Conservation (phyloP, 768 basidiomycete genomes). For the Mrakia hoshinonis region DNA sequence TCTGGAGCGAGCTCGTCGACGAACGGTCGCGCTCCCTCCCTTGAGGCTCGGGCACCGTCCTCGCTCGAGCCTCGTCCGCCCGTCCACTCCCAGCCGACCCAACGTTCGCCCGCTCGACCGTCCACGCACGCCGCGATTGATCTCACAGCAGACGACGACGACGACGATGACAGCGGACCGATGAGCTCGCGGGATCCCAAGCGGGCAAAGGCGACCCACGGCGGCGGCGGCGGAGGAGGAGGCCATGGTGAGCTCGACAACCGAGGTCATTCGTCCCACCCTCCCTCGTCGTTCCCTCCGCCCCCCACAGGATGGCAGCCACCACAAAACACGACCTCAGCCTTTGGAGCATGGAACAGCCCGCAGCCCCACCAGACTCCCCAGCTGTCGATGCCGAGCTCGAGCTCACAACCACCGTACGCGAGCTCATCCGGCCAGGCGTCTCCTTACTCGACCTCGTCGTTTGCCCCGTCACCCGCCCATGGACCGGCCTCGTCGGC, state of each 20-base stretch:
- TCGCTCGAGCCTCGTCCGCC: not conserved
- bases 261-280: not conserved
- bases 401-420: not conserved
- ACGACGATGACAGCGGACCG: not conserved
- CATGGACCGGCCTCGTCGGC: not conserved
- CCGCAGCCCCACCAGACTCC: too few relatives aligned
- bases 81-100: not conserved
- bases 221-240: not conserved
- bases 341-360: too few relatives aligned
- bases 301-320: not conserved
- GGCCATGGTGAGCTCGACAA: not conserved
- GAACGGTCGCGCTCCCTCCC: not conserved
- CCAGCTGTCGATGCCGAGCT: not conserved
- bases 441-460: not conserved
- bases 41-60: not conserved
- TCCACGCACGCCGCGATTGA: not conserved
- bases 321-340: too few relatives aligned
- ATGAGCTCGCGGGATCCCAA: not conserved
- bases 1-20: not conserved
- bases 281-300: not conserved
- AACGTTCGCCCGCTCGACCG: not conserved
- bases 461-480: not conserved
- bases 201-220: not conserved
- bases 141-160: not conserved
- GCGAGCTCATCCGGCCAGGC: not conserved